A percentile compares a stretch with the other conserved stretches of the same genome.
phyloP scores from a whole-genome alignment of 768 basidiomycete species.

The Lanmaoa rubissima region DNA sequence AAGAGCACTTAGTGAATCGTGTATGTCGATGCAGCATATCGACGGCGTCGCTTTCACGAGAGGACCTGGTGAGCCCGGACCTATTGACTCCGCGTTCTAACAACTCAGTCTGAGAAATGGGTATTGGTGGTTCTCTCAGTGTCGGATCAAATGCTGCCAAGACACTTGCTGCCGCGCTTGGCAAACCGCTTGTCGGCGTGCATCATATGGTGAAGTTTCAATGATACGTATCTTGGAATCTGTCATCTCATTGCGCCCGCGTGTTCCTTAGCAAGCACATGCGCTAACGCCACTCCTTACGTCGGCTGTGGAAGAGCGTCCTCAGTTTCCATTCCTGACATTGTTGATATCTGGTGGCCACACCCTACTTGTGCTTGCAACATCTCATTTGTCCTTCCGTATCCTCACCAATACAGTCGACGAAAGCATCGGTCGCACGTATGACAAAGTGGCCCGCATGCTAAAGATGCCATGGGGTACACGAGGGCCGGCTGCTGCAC shows the following conservation, averaged over 20 bases:
- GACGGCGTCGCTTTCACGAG: conserved; percentile 91
- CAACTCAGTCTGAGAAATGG: conserved; percentile 31
- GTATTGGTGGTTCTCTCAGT: conserved; percentile 77
- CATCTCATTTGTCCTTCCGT: conserved; percentile 53
- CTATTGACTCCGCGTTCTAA: not conserved
- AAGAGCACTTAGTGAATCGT: conserved; percentile 65
- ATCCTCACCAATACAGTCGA: conserved; percentile 75
- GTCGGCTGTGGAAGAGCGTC: conserved; percentile 35
- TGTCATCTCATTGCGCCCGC: not conserved
- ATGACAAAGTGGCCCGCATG: conserved; percentile 79
- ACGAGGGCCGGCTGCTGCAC: conserved; percentile 73
- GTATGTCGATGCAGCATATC: conserved; percentile 56
- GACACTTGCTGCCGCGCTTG: conserved; percentile 70
- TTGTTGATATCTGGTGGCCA: conserved; percentile 94
- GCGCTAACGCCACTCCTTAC: conserved; percentile 81
- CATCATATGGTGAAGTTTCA: conserved; percentile 82
- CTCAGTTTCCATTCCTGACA: conserved; percentile 83
- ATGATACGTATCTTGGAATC: too few relatives aligned
- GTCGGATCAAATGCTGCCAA: conserved; percentile 84
- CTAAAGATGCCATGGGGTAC: conserved; percentile 63
- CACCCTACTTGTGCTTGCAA: conserved; percentile 79
- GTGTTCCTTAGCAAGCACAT: conserved; percentile 76
- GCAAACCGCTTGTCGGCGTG: conserved; percentile 83
- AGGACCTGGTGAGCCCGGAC: conserved; percentile 60
- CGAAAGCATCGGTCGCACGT: conserved; percentile 72